These are phyloP conservation scores for Suhomyces kunorum DNA, from an alignment of 1,139 yeast species.

Conservation along the genomic window DNA sequence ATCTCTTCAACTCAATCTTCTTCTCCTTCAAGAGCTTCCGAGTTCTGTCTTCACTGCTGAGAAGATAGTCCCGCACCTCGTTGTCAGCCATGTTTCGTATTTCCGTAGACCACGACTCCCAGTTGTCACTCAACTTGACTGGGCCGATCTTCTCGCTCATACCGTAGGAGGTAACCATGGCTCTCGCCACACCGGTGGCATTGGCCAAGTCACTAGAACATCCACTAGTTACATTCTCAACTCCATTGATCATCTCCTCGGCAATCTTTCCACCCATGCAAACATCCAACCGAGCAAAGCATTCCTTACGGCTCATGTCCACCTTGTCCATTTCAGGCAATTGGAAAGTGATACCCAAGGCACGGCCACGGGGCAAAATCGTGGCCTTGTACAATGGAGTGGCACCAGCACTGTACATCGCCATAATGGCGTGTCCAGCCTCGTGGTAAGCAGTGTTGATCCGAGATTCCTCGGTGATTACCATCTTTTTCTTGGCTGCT, in stretches of 20 bases:
- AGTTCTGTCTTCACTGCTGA: slow-evolving; percentile 79
- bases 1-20: slow-evolving; percentile 72
- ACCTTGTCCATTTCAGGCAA: slow-evolving; percentile 98
- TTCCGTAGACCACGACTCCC: slow-evolving; percentile 93
- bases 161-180: slow-evolving; percentile 96
- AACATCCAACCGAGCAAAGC: slow-evolving; percentile 89
- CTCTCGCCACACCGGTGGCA: slow-evolving; percentile 92
- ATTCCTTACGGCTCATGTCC: slow-evolving; percentile 86
- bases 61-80: slow-evolving; percentile 76
- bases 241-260: slow-evolving; percentile 88
- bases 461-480: slow-evolving; percentile 91
- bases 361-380: slow-evolving; percentile 93
- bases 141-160: slow-evolving; percentile 96
- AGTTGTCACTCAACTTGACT: slow-evolving; percentile 78
- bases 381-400: slow-evolving; percentile 96
- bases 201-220: slow-evolving; percentile 87
- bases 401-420: slow-evolving; percentile 93
- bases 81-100: slow-evolving; percentile 88
- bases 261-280: slow-evolving; percentile 99
- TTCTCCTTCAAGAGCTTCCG: slow-evolving; percentile 63
- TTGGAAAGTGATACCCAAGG: slow-evolving; percentile 95
- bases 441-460: slow-evolving; percentile 96
- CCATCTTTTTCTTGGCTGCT: slow-evolving; percentile 97
- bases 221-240: slow-evolving; percentile 90
- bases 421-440: slow-evolving; percentile 99